Base-by-base conservation (phyloP, 1,139 yeast genomes). In the Blastobotrys persicus region DNA sequence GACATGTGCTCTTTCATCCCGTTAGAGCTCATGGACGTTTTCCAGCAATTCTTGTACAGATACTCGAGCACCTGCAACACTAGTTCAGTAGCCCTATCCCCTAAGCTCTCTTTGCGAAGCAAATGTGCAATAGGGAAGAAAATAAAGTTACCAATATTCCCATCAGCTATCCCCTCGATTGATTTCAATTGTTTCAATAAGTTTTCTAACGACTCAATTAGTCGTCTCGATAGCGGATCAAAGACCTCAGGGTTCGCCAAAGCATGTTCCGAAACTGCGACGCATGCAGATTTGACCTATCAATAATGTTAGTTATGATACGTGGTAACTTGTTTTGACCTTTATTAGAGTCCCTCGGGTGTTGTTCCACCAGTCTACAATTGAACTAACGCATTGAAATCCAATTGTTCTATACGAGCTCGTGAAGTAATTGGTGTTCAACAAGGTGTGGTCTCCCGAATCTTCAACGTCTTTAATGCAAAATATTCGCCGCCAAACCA, bases 51-150 rank as follows among this genome's bases (percentile, higher is more conserved):
- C 31, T 61, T 54, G 7, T 79, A 62, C 18, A 83, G 59, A 11
- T 70, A 62, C 2, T 68, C 62, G 6, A 81, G 55, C 14, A 78
- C 67, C 12, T 66, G 61, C 7, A 81, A 59, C 1, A 77, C 62
- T 26, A 67, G 63, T 50, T 78, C 80, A 2, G 74, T 66, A 42
- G 72, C 75, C 1, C 72, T 55, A 47, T 75, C 78, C 2, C 76
- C 71, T 1, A 80, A 59, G 12, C 44, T 45, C 17, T 69, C 64
- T 42, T 65, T 61, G 53, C 77, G 76, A 34, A 83, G 63, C 1
- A 83, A 60, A 50, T 74, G 74, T 1, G 81, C 74, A 1, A 83
- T 56, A 0, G 89, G 88, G 23, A 80, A 76, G 61, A 81, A 82
- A 1, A 83, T 71, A 54, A 82, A 81, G 56, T 83, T 87, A 0